Evolutionary conservation across 2,329 filamentous ascomycete genomes (phyloP), one percentile per base, ranked within the genome.

Genomic region (Hysterium pulicare): DNA sequence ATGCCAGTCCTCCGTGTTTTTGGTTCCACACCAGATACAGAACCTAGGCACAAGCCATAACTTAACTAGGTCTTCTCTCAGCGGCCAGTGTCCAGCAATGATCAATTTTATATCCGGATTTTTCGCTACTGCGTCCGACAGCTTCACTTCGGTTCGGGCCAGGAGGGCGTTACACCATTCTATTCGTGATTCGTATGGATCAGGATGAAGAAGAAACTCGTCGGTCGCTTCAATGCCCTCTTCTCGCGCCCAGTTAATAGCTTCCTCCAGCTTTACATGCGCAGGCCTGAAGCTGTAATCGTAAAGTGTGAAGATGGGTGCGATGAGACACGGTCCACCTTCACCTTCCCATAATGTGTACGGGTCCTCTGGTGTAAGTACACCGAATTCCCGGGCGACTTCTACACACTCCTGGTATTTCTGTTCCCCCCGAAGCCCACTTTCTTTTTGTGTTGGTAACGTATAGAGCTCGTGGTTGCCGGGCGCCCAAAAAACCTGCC

Each of bases 401-500:
- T 68, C 67, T 9, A 81, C 66, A 55, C 77, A 81, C 38, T 76
- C 71, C 45, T 70, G 61, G 60, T 81, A 81, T 55, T 80, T 81
- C 36, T 60, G 66, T 53, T 76, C 73, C 42, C 78, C 78, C 4
- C 70, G 59, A 3, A 71, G 61, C 3, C 59, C 62, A 3, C 48
- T 35, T 26, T 66, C 63, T 34, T 67, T 61, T 19, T 69, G 54
- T 3, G 64, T 57, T 1, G 69, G 67, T 40, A 78, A 55, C 2
- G 74, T 77, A 57, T 80, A 81, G 8, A 81, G 69, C 62, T 80
- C 77, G 50, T 81, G 77, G 54, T 80, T 80, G 4, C 77, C 77
- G 0, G 76, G 77, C 6, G 72, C 72, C 78, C 78, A 81, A 52
- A 71, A 79, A 20, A 79, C 76, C 24, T 66, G 57, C 28, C 65